Conservation (phyloP, 2,329 filamentous ascomycete species). For the Orbilia ellipsospora region DNA sequence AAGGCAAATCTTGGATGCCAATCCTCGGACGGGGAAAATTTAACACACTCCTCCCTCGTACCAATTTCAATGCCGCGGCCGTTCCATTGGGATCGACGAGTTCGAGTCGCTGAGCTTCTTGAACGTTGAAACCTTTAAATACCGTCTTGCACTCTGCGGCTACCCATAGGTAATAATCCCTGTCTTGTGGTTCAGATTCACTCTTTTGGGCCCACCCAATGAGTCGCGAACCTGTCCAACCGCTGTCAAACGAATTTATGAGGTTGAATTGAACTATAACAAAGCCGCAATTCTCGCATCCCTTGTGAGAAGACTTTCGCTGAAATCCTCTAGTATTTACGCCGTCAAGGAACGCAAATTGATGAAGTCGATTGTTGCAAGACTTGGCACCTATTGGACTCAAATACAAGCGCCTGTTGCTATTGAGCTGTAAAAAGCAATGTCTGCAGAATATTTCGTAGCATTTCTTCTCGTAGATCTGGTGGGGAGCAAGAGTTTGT, state of each 20-base stretch:
- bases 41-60: slow-evolving; percentile 13
- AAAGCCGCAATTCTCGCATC: slow-evolving; percentile 31
- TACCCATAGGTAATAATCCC: slow-evolving; percentile 15
- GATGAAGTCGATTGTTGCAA: neutral
- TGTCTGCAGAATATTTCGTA: slow-evolving; percentile 33
- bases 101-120: slow-evolving; percentile 10
- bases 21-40: slow-evolving; percentile 15
- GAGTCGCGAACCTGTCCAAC: slow-evolving; percentile 13
- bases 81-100: slow-evolving; percentile 12
- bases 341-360: too few species aligned
- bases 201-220: slow-evolving; percentile 13
- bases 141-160: slow-evolving; percentile 31
- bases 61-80: neutral
- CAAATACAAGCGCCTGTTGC: neutral
- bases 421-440: slow-evolving; percentile 6
- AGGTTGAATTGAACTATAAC: slow-evolving; percentile 16
- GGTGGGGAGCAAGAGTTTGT: neutral
- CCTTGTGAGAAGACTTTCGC: neutral
- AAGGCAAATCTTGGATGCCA: slow-evolving; percentile 30
- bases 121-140: neutral
- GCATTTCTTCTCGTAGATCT: slow-evolving; percentile 32
- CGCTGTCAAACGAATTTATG: slow-evolving; percentile 10
- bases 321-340: neutral
- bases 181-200: neutral
- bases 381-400: neutral